A percentile compares a stretch with the other conserved stretches of the same genome.
phyloP scores from a whole-genome alignment of 2,329 filamentous ascomycete species.

The Fusarium graminum region DNA sequence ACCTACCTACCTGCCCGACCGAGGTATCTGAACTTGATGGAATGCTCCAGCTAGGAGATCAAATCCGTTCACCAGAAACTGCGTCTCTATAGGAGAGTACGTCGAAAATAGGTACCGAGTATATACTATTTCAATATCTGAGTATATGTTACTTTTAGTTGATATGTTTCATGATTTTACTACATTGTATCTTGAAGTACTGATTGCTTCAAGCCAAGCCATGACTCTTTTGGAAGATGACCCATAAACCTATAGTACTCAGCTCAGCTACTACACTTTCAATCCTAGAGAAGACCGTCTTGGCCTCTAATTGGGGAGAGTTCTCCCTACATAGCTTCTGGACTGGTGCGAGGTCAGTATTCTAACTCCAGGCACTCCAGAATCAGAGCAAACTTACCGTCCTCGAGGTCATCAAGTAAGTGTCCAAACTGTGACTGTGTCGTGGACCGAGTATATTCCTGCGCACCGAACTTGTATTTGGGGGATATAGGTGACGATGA shows the following conservation, averaged over 20 bases:
- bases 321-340: conserved; percentile 12
- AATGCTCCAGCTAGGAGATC: no score
- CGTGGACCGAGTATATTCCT: conserved; percentile 15
- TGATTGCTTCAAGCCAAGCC: conserved; percentile 30
- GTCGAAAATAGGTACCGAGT: no score
- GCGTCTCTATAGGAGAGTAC: no score
- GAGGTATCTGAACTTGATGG: no score
- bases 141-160: background rate
- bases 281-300: conserved; percentile 15
- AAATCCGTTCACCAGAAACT: no score
- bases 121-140: no score
- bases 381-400: conserved; percentile 14
- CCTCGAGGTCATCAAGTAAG: conserved; percentile 23
- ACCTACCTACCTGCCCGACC: no score
- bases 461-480: conserved; percentile 34
- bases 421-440: conserved; percentile 22
- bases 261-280: conserved; percentile 18
- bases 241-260: conserved; percentile 27
- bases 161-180: background rate
- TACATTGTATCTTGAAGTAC: background rate
- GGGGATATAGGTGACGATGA: conserved; percentile 25
- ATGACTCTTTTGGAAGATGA: conserved; percentile 30
- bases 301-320: conserved; percentile 12
- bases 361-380: background rate
- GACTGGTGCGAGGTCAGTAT: conserved; percentile 10